A percentile compares a stretch with the other conserved stretches of the same genome.
Conservation (phyloP, 345 rosid genomes). For the Clausena lansium region DNA sequence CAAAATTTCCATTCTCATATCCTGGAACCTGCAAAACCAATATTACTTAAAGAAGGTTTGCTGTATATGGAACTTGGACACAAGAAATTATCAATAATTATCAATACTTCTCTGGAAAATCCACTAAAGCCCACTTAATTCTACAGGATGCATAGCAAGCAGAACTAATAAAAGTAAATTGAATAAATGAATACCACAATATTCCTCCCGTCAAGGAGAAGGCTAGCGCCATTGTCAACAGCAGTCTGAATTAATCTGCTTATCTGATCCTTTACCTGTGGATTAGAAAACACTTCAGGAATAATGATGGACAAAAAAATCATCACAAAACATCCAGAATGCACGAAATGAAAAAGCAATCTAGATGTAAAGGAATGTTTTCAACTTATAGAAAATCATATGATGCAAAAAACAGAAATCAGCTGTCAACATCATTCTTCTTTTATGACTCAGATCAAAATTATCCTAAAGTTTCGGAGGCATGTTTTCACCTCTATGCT, state of each 20-base stretch:
- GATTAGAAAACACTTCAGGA: slow-evolving; percentile 9
- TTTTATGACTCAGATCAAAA: slow-evolving; percentile 5
- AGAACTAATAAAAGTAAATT: not conserved
- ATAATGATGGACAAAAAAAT: not conserved
- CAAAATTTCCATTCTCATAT: slow-evolving; percentile 44
- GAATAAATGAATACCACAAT: slow-evolving; percentile 22
- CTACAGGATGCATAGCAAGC: not conserved
- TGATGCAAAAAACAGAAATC: not conserved
- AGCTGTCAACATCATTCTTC: not conserved
- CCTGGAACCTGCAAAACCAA: slow-evolving; percentile 35
- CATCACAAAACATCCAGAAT: not conserved
- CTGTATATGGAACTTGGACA: not conserved
- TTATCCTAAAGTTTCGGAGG: not conserved
- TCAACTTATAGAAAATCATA: slow-evolving; percentile 9
- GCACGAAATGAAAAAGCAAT: slow-evolving; percentile 10
- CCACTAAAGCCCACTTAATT: slow-evolving; percentile 6
- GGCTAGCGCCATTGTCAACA: slow-evolving; percentile 36
- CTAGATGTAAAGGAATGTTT: not conserved
- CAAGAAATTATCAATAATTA: not conserved
- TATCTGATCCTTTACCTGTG: slow-evolving; percentile 36
- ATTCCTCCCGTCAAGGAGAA: slow-evolving; percentile 43
- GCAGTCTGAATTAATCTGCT: slow-evolving; percentile 30
- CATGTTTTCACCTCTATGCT: slow-evolving; percentile 33
- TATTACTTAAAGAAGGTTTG: not conserved
- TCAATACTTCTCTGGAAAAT: slow-evolving; percentile 5